These are phyloP conservation scores for Sporothrix variecibatus DNA, from an alignment of 2,329 filamentous ascomycete genomes.

Conservation along the genomic window DNA sequence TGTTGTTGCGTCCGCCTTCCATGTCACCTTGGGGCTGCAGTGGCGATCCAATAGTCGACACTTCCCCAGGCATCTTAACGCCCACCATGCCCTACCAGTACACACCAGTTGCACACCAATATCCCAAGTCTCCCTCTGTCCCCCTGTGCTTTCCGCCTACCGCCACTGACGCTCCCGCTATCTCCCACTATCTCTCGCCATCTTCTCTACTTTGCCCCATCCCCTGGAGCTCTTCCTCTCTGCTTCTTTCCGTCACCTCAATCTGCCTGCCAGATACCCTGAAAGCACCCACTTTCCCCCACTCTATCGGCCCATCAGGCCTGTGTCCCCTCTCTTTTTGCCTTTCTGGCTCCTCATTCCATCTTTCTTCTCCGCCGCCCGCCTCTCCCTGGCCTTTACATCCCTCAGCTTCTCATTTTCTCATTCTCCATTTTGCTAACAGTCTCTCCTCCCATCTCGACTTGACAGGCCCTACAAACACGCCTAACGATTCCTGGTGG, in stretches of 20 bases:
- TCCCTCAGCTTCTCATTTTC: conserved; percentile 14
- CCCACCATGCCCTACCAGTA: neutral
- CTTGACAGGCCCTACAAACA: conserved; percentile 1
- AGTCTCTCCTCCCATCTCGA: neutral
- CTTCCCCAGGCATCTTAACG: neutral
- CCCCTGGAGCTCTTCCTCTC: neutral
- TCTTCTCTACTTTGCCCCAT: neutral
- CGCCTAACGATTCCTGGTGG: neutral
- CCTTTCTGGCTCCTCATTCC: neutral
- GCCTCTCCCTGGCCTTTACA: conserved; percentile 3
- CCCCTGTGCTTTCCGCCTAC: neutral
- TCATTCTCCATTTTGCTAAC: conserved; percentile 11
- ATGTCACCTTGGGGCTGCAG: conserved; percentile 8
- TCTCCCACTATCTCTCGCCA: neutral
- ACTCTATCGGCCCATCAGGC: conserved; percentile 3
- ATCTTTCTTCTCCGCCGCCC: neutral
- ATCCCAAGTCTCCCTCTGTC: neutral
- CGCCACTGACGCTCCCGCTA: conserved; percentile 14
- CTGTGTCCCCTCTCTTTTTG: neutral
- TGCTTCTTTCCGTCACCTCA: neutral
- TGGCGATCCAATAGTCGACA: conserved; percentile 10
- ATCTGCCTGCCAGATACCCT: neutral
- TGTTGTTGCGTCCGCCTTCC: too few relatives aligned
- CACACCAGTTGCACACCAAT: neutral
- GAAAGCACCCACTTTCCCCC: conserved; percentile 16